phyloP scores from a whole-genome alignment of 2,329 filamentous ascomycete genomes.

The Scolecobasidium constrictum region DNA sequence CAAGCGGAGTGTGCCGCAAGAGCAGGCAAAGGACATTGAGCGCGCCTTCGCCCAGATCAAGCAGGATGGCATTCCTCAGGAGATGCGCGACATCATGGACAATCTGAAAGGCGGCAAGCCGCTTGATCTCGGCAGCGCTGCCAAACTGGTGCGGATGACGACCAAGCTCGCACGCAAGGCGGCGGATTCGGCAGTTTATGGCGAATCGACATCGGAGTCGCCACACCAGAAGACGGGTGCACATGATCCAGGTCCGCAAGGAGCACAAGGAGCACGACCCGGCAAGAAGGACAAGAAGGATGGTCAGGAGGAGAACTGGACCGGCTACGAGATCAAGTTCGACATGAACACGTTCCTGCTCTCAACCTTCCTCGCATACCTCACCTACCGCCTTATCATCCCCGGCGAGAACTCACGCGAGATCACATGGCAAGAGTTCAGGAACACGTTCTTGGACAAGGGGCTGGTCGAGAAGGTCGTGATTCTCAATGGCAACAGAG shows the following conservation, averaged over 20 bases:
- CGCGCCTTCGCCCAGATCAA: constrained; percentile 50
- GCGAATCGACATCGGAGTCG: constrained; percentile 19
- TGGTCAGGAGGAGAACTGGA: constrained; percentile 20
- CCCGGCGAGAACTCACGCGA: constrained; percentile 59
- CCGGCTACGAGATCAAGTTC: constrained; percentile 34
- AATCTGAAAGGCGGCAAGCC: constrained; percentile 38
- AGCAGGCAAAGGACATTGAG: constrained; percentile 49
- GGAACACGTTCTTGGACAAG: constrained; percentile 88
- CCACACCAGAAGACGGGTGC: constrained; percentile 31
- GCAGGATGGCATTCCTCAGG: constrained; percentile 57
- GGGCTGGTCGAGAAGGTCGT: constrained; percentile 88
- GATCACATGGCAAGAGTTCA: constrained; percentile 97
- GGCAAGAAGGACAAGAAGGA: constrained; percentile 28
- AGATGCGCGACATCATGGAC: constrained; percentile 54
- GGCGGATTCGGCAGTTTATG: constrained; percentile 28
- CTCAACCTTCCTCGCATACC: constrained; percentile 49
- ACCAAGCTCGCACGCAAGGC: constrained; percentile 44
- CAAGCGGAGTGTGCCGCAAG: constrained; percentile 48
- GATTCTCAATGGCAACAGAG: constrained; percentile 65
- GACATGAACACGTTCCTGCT: constrained; percentile 47
- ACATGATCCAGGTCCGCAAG: constrained; percentile 32
- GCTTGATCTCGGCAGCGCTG: constrained; percentile 44
- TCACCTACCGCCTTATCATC: constrained; percentile 54
- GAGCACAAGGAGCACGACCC: constrained; percentile 13
- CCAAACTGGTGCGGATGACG: constrained; percentile 48